These are phyloP conservation scores for Sarocladium brachiariae DNA, from an alignment of 2,329 filamentous ascomycete genomes.

Conservation along the genomic window DNA sequence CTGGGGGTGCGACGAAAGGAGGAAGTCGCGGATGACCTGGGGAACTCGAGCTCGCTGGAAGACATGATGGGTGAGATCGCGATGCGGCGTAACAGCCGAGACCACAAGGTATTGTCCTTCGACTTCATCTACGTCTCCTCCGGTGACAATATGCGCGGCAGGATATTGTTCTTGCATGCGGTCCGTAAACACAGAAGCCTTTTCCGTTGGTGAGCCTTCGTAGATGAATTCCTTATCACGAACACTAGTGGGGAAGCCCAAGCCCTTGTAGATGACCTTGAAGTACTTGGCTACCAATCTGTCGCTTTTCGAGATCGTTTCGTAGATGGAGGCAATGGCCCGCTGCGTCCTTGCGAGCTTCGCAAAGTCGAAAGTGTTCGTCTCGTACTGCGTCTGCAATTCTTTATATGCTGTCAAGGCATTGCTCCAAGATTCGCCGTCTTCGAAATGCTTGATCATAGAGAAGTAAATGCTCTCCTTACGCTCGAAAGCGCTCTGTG, in stretches of 20 bases:
- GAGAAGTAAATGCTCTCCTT: conserved; percentile 90
- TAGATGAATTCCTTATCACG: conserved; percentile 92
- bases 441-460: conserved; percentile 92
- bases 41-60: conserved; percentile 84
- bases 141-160: conserved; percentile 70
- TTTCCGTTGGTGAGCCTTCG: conserved; percentile 71
- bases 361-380: conserved; percentile 80
- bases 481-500: conserved; percentile 83
- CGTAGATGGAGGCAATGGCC: conserved; percentile 88
- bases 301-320: conserved; percentile 77
- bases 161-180: conserved; percentile 89
- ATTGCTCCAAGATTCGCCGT: conserved; percentile 88
- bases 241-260: conserved; percentile 75
- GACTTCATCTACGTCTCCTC: conserved; percentile 64
- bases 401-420: conserved; percentile 85
- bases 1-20: conserved; percentile 70
- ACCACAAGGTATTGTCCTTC: conserved; percentile 89
- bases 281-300: conserved; percentile 79
- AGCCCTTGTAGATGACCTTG: conserved; percentile 80
- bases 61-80: conserved; percentile 73
- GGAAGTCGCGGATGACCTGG: conserved; percentile 77
- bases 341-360: conserved; percentile 86
- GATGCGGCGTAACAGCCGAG: conserved; percentile 72
- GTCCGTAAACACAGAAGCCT: conserved; percentile 76
- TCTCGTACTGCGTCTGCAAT: conserved; percentile 84